Evolutionary conservation across 495 filamentous ascomycete genomes (phyloP).

Genomic region (Cercophora samala): DNA sequence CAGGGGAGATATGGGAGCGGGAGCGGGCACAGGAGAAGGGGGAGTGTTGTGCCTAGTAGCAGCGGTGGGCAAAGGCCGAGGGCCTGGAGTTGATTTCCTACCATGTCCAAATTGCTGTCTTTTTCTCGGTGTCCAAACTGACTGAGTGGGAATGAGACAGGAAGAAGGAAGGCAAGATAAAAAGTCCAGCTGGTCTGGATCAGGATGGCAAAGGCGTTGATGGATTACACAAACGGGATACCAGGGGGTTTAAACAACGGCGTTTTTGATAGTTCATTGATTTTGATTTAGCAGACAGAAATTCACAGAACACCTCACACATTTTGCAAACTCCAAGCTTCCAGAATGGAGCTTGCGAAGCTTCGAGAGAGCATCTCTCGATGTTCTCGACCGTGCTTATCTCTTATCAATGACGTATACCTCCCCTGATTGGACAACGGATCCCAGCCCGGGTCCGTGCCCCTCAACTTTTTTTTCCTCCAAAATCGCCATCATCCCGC

Average conservation of each 20-base stretch:
- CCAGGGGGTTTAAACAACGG: not conserved
- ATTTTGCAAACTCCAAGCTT: constrained; percentile 1
- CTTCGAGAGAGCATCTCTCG: not conserved
- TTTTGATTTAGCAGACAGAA: not conserved
- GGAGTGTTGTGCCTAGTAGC: not conserved
- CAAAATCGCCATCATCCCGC: not conserved
- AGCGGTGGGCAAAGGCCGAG: not conserved
- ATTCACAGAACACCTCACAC: not conserved
- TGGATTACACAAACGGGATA: not conserved
- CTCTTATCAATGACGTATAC: constrained; percentile 10
- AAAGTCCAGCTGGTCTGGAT: not conserved
- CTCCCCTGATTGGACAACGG: constrained; percentile 9
- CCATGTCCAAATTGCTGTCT: not conserved
- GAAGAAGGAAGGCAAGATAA: not conserved
- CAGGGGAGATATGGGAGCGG: constrained; percentile 1
- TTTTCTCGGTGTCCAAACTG: not conserved
- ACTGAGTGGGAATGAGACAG: not conserved
- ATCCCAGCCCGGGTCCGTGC: constrained; percentile 5
- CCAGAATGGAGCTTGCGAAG: not conserved
- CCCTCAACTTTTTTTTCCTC: constrained; percentile 4
- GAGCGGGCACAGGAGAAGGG: not conserved
- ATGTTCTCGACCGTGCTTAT: not conserved
- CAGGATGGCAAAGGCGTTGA: not conserved
- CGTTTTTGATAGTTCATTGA: not conserved
- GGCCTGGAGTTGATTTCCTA: not conserved